phyloP scores from a whole-genome alignment of 352 stramenopile genomes.

The Phytophthora podocarpi region DNA sequence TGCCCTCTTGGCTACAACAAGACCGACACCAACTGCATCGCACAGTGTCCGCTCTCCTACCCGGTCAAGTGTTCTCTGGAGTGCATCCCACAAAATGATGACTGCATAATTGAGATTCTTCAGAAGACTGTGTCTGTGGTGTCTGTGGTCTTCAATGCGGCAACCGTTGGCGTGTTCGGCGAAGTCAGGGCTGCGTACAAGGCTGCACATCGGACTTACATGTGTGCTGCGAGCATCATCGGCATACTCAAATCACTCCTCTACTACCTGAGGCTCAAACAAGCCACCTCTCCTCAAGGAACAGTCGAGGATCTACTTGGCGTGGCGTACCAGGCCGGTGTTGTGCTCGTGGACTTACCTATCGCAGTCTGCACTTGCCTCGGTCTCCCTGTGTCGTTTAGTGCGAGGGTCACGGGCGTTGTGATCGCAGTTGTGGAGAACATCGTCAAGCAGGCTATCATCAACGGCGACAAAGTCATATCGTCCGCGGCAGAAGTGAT shows the following conservation, averaged over 20 bases:
- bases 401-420: conserved; percentile 18
- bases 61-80: conserved; percentile 40
- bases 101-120: conserved; percentile 44
- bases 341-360: conserved; percentile 30
- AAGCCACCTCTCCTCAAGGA: conserved; percentile 12
- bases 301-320: conserved; percentile 32
- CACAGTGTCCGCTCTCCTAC: conserved; percentile 52
- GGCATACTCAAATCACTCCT: conserved; percentile 34
- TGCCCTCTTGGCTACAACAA: conserved; percentile 51
- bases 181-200: conserved; percentile 10
- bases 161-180: conserved; percentile 45
- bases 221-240: conserved; percentile 24
- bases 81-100: conserved; percentile 45
- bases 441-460: conserved; percentile 25
- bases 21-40: conserved; percentile 48
- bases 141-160: conserved; percentile 39
- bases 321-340: conserved; percentile 29
- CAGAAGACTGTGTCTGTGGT: conserved; percentile 38
- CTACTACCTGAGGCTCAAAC: conserved; percentile 34
- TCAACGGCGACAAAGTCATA: conserved; percentile 20
- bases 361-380: conserved; percentile 23
- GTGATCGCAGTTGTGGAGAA: conserved; percentile 29
- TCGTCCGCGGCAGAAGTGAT: conserved; percentile 22
- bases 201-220: conserved; percentile 9
- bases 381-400: conserved; percentile 9